Conservation (phyloP, 306 rosid genomes). For the Leucaena leucocephala region DNA sequence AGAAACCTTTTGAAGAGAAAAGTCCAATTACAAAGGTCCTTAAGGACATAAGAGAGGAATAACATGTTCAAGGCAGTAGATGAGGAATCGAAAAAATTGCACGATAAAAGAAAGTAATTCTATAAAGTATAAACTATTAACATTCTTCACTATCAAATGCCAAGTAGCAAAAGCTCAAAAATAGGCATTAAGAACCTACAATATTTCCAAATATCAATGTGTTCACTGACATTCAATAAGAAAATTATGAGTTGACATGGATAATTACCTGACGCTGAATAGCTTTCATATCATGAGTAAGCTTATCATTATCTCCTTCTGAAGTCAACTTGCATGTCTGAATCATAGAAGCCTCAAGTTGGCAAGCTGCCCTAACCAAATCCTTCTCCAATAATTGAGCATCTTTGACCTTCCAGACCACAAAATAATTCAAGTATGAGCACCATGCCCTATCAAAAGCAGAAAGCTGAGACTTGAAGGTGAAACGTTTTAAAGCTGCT, state of each 20-base stretch:
- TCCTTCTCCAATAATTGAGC: slow-evolving; percentile 83
- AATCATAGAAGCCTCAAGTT: slow-evolving; percentile 94
- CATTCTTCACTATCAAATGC: slow-evolving; percentile 7
- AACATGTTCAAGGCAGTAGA: neutral
- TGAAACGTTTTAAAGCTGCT: slow-evolving; percentile 49
- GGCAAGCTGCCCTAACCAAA: slow-evolving; percentile 98
- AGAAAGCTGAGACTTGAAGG: slow-evolving; percentile 84
- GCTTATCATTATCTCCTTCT: slow-evolving; percentile 58
- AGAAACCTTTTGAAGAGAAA: slow-evolving; percentile 13
- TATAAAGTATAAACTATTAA: slow-evolving; percentile 4
- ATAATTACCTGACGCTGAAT: slow-evolving; percentile 79
- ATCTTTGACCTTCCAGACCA: slow-evolving; percentile 91
- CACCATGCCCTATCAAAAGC: slow-evolving; percentile 97
- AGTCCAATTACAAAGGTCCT: slow-evolving; percentile 1
- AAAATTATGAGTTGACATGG: slow-evolving; percentile 6
- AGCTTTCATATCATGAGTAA: slow-evolving; percentile 95
- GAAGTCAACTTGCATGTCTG: slow-evolving; percentile 89
- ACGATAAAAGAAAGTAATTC: slow-evolving; percentile 1
- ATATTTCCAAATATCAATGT: neutral
- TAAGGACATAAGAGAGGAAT: neutral
- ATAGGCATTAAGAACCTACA: slow-evolving; percentile 4
- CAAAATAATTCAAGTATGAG: slow-evolving; percentile 84
- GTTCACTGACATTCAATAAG: neutral
- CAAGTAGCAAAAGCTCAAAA: slow-evolving; percentile 5
- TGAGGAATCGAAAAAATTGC: neutral